Evolutionary conservation across 2,329 filamentous ascomycete species (phyloP).

Genomic region (Endothia cerciana): DNA sequence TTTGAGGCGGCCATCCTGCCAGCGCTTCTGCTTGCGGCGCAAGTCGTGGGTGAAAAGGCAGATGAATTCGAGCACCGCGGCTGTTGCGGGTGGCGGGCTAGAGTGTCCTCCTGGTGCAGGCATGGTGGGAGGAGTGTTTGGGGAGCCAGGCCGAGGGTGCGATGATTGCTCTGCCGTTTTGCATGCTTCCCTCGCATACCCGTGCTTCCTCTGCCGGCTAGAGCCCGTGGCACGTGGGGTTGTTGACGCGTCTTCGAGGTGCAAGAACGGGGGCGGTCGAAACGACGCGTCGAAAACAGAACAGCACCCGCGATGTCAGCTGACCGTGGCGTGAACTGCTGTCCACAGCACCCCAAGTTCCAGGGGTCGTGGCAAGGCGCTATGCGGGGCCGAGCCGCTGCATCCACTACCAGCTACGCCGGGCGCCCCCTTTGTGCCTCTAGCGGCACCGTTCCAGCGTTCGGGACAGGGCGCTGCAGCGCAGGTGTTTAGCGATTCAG

Average conservation of each 20-base stretch:
- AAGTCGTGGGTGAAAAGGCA: constrained; percentile 89
- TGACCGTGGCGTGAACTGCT: constrained; percentile 11
- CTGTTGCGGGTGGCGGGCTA: constrained; percentile 59
- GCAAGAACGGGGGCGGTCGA: background rate
- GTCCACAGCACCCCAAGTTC: background rate
- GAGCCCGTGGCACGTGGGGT: constrained; percentile 5
- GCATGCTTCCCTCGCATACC: background rate
- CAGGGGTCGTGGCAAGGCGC: background rate
- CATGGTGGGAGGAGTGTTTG: constrained; percentile 1
- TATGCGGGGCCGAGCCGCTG: background rate
- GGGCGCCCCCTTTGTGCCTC: background rate
- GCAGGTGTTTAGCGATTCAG: background rate
- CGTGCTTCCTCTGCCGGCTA: background rate
- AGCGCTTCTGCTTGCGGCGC: constrained; percentile 84
- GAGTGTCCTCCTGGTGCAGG: constrained; percentile 17
- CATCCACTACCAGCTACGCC: background rate
- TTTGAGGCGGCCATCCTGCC: constrained; percentile 88
- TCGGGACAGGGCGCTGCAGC: background rate
- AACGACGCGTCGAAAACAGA: background rate
- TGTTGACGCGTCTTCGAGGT: constrained; percentile 16
- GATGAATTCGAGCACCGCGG: constrained; percentile 77
- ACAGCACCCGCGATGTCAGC: constrained; percentile 25
- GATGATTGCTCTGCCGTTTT: background rate
- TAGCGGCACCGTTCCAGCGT: constrained; percentile 7
- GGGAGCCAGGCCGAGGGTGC: background rate